Evolutionary conservation across 768 basidiomycete species (phyloP), one percentile per base, ranked within the genome.

Genomic region (Tylopilus plumbeoviolaceoides): DNA sequence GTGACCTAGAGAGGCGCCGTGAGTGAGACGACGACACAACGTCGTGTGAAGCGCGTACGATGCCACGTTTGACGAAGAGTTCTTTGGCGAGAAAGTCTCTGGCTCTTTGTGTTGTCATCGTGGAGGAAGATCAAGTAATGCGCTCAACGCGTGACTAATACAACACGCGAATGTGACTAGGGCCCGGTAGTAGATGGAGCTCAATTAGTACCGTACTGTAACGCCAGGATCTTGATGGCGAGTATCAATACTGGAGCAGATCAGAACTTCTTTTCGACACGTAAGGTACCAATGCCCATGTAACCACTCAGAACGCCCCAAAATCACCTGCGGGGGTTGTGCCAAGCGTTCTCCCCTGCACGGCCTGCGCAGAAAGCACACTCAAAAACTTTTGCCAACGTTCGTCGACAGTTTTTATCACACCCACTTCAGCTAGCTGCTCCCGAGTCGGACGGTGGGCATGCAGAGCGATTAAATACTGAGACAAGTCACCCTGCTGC

Each of bases 1-100:
- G 90, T 92, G 53, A 92, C 87, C 89, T 91, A 54, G 31, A 43
- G 28, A 46, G 35, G 36, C 44, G 25, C 2, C 14, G 9, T 31
- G 3, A 45, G 27, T 46, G 48, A 48, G 50, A 28, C 39, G 55
- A 9, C 53, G 43, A 9, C 21, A 21, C 23, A 7, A 30, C 28
- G 18, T 28, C 31, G 30, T 33, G 1, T 20, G 11, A 20, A 21
- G 38, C 11, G 11, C 74, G 17, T 60, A 80, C 78, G 28, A 78
- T 68, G 53, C 64, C 74, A 54, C 72, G 72, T 6, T 73, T 70
- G 42, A 78, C 72, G 36, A 71, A 71, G 27, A 79, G 62, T 36
- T 80, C 75, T 49, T 79, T 79, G 20, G 73, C 71, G 33, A 79
- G 71, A 52, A 72, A 78, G 53, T 78, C 73, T 30, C 58, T 63